Evolutionary conservation across 2,329 filamentous ascomycete genomes (phyloP), one percentile per base, ranked within the genome.

Genomic region (Macroventuria anomochaeta): DNA sequence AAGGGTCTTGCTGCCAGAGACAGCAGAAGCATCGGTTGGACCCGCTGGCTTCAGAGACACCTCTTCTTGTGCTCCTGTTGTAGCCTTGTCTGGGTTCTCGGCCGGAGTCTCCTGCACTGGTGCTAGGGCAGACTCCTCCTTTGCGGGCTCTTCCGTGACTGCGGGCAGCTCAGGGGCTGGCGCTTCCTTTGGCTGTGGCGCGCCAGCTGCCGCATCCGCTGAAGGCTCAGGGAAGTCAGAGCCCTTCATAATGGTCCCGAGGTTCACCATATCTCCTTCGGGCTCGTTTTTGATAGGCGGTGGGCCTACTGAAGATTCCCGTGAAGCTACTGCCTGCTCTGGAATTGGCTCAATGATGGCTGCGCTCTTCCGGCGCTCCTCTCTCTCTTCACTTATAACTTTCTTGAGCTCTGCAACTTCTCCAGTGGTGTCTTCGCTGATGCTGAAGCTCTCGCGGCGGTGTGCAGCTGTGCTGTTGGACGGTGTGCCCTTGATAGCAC

Each of bases 81-180:
- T 70, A 49, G 63, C 64, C 66, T 80, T 80, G 64, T 81, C 78
- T 20, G 76, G 76, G 38, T 78, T 78, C 11, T 69, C 72, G n/a
- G 66, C 67, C 18, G 71, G 63, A 1, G 43, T 46, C 26, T 64
- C 59, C 28, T 41, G 38, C n/a, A 33, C 53, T 25, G 43, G 39
- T 21, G 48, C 28, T 26, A 36, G 39, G 11, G 42, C 21, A 17
- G 42, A 17, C 12, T 41, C 12, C 23, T 49, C 52, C 39, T 50
- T 46, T 7, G 31, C 40, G 6, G 46, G 34, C 39, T 46, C 44
- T 29, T 54, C 51, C 29, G 52, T 26, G 32, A 55, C 55, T 7
- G 51, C 44, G 8, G 44, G 17, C 5, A 52, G 41, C 40, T 51
- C 47, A 52, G 44, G 33, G 32, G 42, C 44, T 12, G 32, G 47